Evolutionary conservation across 768 basidiomycete species (phyloP), one percentile per base, ranked within the genome.

Genomic region (Pisolithus albus): DNA sequence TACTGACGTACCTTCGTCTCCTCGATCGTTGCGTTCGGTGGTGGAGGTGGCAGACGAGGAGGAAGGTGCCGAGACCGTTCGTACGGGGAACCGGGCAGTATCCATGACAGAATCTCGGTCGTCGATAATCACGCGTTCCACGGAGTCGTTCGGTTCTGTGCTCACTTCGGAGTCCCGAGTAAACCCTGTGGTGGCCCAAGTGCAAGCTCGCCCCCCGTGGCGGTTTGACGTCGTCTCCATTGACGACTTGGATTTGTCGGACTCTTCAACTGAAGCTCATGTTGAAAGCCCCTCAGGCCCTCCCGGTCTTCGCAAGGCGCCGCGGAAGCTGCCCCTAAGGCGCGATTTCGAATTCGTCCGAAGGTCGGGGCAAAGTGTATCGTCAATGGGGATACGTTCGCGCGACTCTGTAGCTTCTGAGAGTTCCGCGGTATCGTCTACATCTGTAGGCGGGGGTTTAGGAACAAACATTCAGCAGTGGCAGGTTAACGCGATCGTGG

Each of bases 261-360:
- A 89, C 62, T 77, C 80, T 1, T 86, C 84, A 13, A 87, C 86
- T 1, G 76, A 81, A 38, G 64, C 70, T 28, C 72, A 75, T 18
- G 68, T 56, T 10, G 72, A 64, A 34, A 69, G 59, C 3, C 72
- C 73, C 5, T 62, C 73, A 30, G 66, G 68, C 1, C 78, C 76
- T 0, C 75, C 78, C 7, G 83, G 81, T n/a, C 64, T 84, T 49
- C 74, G 79, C 45, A 79, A 76, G 55, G 69, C 69, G 1, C 70
- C 73, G 7, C 76, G 82, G 23, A 80, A 81, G 56, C 70, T 92
- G 21, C 90, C 90, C 0, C 73, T 81, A 42, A 80, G 88, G 5
- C 80, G 86, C 21, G 87, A 91, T 53, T 89, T 92, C 53, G 86
- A 90, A 64, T 89, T 91, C 56, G 78, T 89, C 26, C 75, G 82